Evolutionary conservation across 2,329 filamentous ascomycete species (phyloP), one percentile per base, ranked within the genome.

Genomic region (Diaporthe amygdali): DNA sequence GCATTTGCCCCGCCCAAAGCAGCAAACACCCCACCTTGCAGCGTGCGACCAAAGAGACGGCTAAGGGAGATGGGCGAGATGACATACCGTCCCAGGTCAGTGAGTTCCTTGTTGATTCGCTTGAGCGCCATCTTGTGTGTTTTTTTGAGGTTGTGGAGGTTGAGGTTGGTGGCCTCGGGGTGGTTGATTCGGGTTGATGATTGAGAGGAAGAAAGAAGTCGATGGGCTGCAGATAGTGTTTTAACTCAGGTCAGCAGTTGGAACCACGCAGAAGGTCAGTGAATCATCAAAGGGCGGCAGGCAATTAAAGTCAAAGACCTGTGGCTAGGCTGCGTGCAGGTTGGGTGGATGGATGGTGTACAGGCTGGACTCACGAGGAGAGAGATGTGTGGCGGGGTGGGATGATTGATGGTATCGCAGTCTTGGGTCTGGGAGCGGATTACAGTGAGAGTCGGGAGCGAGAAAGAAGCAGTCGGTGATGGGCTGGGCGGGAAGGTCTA

Each of bases 21-120:
- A 51, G 15, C 64, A 39, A 55, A 55, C 67, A 67, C 70, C 70
- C 70, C 70, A 72, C 67, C 67, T 56, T 59, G 70, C 68, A 49
- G 76, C 77, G 76, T 51, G 66, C 66, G 44, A 59, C 44, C 32
- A 75, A 74, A 66, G 71, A 67, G 69, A 68, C 74, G 70, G 74
- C 68, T 70, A 49, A 64, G 47, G 39, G 67, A 41, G 51, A 66
- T 67, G 74, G 73, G 70, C 52, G 54, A 56, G 20, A 51, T 61
- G 66, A 87, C 88, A 81, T 92, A 96, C 94, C 94, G 93, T 87
- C 94, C 94, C 85, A 96, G 89, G 83, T 96, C 94, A 84, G 93
- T 92, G 83, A 96, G 91, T 86, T 96, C 94, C 92, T 95, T 96
- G 90, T 96, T 96, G 85, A 96, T 96, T 85, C 94, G 92, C 92